A percentile compares a stretch with the other conserved stretches of the same genome.
phyloP scores from a whole-genome alignment of 1,284 basidiomycete genomes.

The Pseudozyma sp. region DNA sequence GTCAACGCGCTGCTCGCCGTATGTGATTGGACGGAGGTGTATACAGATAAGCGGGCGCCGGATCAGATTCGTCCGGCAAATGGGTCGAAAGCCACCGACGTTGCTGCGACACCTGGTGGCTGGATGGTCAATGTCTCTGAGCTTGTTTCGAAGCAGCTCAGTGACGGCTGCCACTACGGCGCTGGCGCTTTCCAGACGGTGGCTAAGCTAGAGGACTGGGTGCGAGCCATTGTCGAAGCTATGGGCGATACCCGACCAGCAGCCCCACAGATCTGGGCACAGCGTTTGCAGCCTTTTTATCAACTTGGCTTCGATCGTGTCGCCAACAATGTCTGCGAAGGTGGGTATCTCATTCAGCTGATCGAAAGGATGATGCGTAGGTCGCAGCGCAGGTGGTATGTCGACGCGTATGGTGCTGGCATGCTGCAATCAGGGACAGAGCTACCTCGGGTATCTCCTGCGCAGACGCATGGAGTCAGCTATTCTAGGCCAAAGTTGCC shows the following conservation, averaged over 20 bases:
- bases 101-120: conserved; percentile 36
- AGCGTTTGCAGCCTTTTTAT: conserved; percentile 70
- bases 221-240: conserved; percentile 70
- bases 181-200: conserved; percentile 70
- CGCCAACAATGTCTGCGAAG: conserved; percentile 71
- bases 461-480: conserved; percentile 15
- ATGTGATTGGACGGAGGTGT: conserved; percentile 74
- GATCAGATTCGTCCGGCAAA: background rate
- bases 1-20: conserved; percentile 74
- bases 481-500: conserved; percentile 70
- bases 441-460: conserved; percentile 24
- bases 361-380: conserved; percentile 73
- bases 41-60: conserved; percentile 21
- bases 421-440: conserved; percentile 12
- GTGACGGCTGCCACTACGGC: conserved; percentile 71
- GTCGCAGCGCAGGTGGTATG: conserved; percentile 74
- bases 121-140: conserved; percentile 73
- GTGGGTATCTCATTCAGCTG: conserved; percentile 74
- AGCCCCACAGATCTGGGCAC: conserved; percentile 70
- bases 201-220: conserved; percentile 72
- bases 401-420: conserved; percentile 64
- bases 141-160: conserved; percentile 73
- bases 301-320: conserved; percentile 60
- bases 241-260: conserved; percentile 43
- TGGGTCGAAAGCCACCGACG: background rate